Evolutionary conservation across 2,329 filamentous ascomycete genomes (phyloP).

Genomic region (Orbilia blumenaviensis): DNA sequence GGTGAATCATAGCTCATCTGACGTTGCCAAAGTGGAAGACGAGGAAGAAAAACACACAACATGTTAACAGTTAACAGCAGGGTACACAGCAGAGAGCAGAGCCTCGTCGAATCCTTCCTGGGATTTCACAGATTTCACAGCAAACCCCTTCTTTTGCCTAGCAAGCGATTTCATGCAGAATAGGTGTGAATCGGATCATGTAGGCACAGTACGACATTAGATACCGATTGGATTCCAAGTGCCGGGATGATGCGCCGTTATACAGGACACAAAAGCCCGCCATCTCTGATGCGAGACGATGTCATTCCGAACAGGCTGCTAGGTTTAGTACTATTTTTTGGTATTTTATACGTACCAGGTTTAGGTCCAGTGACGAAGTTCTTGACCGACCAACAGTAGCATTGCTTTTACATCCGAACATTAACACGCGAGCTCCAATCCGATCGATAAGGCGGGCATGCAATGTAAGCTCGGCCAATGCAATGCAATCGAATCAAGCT

Average conservation of each 20-base stretch:
- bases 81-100: neutral
- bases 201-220: slow-evolving; percentile 15
- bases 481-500: neutral
- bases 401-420: neutral
- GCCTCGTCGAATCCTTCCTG: slow-evolving; percentile 33
- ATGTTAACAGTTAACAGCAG: too few relatives aligned
- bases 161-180: neutral
- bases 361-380: slow-evolving; percentile 6
- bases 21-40: neutral
- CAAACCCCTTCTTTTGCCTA: neutral
- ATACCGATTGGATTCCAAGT: slow-evolving; percentile 21
- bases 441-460: slow-evolving; percentile 6
- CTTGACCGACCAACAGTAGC: neutral
- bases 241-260: neutral
- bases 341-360: neutral
- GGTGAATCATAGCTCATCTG: slow-evolving; percentile 43
- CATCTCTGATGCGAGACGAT: neutral
- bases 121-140: neutral
- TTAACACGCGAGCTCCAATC: neutral
- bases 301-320: slow-evolving; percentile 6
- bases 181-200: neutral
- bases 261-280: neutral
- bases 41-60: too few relatives aligned
- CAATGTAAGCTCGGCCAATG: neutral
- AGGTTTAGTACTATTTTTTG: neutral